Evolutionary conservation across 345 rosid genomes (phyloP), one percentile per base, ranked within the genome.

Genomic region (Aegle marmelos): DNA sequence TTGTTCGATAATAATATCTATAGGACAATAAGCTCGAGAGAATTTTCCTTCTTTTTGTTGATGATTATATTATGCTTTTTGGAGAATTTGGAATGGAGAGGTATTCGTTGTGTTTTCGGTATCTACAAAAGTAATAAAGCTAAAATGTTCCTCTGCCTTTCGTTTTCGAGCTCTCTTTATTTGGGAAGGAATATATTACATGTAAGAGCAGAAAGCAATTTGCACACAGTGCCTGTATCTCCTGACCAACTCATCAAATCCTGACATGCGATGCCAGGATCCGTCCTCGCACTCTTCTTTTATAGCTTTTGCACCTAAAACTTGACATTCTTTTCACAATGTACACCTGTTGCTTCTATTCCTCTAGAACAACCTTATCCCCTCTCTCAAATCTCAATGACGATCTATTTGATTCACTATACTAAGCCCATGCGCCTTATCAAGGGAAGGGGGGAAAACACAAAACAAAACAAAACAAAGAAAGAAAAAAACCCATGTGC

Each of bases 181-280:
- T 34, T 34, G 39, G 21, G 66, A 65, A 30, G n/a, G 77, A 70
- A 79, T 34, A 22, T 14, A 67, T 22, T 24, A 27, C 9, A 48
- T 45, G 34, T 61, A 58, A 34, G 61, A 58, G 41, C 21, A 68
- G 68, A 30, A 58, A n/a, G 73, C 58, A 65, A 74, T 73, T 65
- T 77, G 77, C 76, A 70, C 74, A 30, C 74, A 30, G 28, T 60
- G 9, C 7, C 22, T 63, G 75, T 73, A 70, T 75, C 79, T 79
- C 54, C 4, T 45, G 50, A 58, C 48, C 73, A 64, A 65, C 14
- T 80, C 36, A 27, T 67, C 64, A 56, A 45, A 14, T 56, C 33
- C 39, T 36, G 50, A 80, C 45, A 24, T 76, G 86, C 30, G 89
- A 86, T 81, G 89, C 89, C 83, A 84, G 75, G 91, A 78, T 75